A percentile compares a stretch with the other conserved stretches of the same genome.
Conservation (phyloP, 1,284 basidiomycete species). For the Cryptococcus sp. region DNA sequence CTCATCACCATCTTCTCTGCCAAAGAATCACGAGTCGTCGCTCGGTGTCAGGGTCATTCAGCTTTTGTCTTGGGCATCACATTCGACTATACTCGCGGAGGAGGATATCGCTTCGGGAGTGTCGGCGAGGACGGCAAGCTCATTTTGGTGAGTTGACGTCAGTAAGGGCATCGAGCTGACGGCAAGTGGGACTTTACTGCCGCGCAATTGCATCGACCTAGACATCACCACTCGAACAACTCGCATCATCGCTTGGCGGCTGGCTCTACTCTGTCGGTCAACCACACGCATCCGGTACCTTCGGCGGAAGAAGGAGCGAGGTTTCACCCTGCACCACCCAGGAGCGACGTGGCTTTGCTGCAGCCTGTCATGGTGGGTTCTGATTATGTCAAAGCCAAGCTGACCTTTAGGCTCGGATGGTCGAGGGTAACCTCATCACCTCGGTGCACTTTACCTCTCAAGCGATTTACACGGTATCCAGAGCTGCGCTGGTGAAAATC, state of each 20-base stretch:
- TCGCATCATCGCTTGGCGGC: slow-evolving; percentile 32
- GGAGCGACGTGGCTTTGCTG: slow-evolving; percentile 81
- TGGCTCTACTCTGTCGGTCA: slow-evolving; percentile 53
- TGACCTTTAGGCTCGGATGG: slow-evolving; percentile 59
- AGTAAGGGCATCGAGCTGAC: slow-evolving; percentile 1
- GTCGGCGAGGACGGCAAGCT: slow-evolving; percentile 93
- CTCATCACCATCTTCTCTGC: slow-evolving; percentile 87
- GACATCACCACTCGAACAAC: slow-evolving; percentile 37
- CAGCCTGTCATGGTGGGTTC: slow-evolving; percentile 73
- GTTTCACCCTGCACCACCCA: slow-evolving; percentile 78
- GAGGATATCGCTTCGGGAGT: slow-evolving; percentile 83
- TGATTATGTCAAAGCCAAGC: background rate
- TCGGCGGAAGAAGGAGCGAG: slow-evolving; percentile 48
- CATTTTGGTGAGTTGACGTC: slow-evolving; percentile 58
- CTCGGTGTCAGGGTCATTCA: slow-evolving; percentile 92
- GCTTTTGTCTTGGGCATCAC: slow-evolving; percentile 85
- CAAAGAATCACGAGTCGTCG: slow-evolving; percentile 86
- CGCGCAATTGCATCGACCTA: slow-evolving; percentile 44
- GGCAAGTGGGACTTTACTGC: slow-evolving; percentile 82
- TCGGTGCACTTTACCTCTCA: slow-evolving; percentile 65
- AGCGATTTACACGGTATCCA: slow-evolving; percentile 68
- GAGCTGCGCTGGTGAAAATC: slow-evolving; percentile 66
- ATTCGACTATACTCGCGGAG: slow-evolving; percentile 73
- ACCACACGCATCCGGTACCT: too few species aligned
- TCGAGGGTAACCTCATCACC: slow-evolving; percentile 70